These are phyloP conservation scores for Imleria badia DNA, from an alignment of 768 basidiomycete species.

Conservation along the genomic window DNA sequence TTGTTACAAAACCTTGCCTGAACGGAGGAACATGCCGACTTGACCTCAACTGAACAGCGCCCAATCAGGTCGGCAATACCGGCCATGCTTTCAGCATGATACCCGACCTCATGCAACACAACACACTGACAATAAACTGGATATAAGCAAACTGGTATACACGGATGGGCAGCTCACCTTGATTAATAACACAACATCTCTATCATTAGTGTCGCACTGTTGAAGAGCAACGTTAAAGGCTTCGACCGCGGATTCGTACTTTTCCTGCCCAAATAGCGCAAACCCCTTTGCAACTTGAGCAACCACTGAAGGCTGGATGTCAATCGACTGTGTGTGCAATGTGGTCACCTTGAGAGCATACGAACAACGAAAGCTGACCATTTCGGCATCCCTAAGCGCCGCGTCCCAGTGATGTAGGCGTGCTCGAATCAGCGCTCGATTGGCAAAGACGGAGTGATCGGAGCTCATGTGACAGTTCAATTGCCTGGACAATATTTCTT, in stretches of 20 bases:
- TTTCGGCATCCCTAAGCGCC: conserved; percentile 11
- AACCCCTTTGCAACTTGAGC: conserved; percentile 8
- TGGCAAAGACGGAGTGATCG: conserved; percentile 2
- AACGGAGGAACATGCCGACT: neutral
- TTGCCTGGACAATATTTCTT: conserved; percentile 8
- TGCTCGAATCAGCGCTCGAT: conserved; percentile 6
- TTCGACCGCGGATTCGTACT: conserved; percentile 1
- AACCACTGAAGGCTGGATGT: conserved; percentile 9
- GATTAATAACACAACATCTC: neutral
- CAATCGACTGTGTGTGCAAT: conserved; percentile 3
- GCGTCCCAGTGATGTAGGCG: conserved; percentile 3
- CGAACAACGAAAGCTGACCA: neutral
- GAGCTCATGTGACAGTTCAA: neutral
- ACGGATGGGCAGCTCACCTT: neutral
- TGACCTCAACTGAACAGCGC: conserved; percentile 1
- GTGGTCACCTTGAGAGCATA: neutral
- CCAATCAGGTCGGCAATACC: conserved; percentile 4
- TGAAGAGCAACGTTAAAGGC: conserved; percentile 9
- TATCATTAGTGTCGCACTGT: conserved; percentile 6
- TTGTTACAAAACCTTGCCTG: conserved; percentile 1
- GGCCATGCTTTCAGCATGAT: conserved; percentile 14
- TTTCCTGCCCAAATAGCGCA: conserved; percentile 7
- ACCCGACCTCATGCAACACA: conserved; percentile 6
- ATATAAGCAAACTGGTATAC: neutral
- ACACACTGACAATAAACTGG: neutral